Evolutionary conservation across 1,139 yeast genomes (phyloP).

Genomic region (Taphrina wiesneri): DNA sequence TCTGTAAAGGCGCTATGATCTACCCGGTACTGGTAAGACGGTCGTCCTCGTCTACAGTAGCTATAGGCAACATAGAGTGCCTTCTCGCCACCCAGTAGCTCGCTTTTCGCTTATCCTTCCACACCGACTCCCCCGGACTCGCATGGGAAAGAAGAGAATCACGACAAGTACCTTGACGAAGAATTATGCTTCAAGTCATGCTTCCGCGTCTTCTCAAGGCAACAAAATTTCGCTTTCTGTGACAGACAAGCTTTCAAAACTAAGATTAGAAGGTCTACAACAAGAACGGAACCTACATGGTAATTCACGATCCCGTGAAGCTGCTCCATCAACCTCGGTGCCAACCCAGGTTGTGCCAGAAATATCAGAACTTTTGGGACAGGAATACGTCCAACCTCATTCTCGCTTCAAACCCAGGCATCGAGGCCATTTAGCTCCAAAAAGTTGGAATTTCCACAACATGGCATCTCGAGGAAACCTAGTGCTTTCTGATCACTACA

Average conservation of each 20-base stretch:
- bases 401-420: slow-evolving; percentile 4
- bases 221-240: slow-evolving; percentile 2
- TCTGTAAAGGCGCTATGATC: too few species aligned
- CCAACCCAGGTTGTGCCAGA: slow-evolving; percentile 7
- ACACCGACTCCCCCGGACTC: not conserved
- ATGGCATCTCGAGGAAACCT: not conserved
- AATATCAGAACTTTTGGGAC: slow-evolving; percentile 6
- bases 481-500: not conserved
- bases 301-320: not conserved
- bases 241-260: slow-evolving; percentile 5
- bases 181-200: not conserved
- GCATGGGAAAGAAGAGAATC: slow-evolving; percentile 18
- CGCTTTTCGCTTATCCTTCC: not conserved
- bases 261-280: slow-evolving; percentile 7
- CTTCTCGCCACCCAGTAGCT: not conserved
- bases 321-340: not conserved
- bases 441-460: not conserved
- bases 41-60: too few species aligned
- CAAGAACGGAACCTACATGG: slow-evolving; percentile 5
- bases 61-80: too few species aligned
- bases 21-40: too few species aligned
- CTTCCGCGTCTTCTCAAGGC: not conserved
- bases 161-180: slow-evolving; percentile 8
- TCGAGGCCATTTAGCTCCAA: slow-evolving; percentile 22
- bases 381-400: not conserved